phyloP scores from a whole-genome alignment of 2,329 filamentous ascomycete species.

The Fusarium anguioides region DNA sequence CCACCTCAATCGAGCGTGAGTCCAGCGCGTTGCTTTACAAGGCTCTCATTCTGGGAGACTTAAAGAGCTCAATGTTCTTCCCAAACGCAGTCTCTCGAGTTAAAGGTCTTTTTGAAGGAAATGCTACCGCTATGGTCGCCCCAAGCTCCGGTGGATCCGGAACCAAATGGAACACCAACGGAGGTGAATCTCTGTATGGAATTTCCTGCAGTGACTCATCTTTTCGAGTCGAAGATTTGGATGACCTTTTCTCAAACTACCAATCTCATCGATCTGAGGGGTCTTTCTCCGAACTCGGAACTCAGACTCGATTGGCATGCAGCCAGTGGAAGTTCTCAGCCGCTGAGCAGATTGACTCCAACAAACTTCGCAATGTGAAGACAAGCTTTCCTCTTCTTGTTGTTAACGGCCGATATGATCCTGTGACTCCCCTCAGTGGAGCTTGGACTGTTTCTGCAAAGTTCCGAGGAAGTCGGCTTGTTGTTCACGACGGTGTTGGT shows the following conservation, averaged over 20 bases:
- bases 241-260: slow-evolving; percentile 11
- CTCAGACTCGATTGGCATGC: accelerated
- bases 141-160: too few relatives aligned
- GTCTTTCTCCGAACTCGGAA: not conserved
- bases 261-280: slow-evolving; percentile 1
- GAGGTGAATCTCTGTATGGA: not conserved
- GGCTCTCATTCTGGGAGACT: not conserved
- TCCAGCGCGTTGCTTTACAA: not conserved
- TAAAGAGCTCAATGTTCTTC: not conserved
- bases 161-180: not conserved
- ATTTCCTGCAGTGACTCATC: not conserved
- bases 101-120: not conserved
- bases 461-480: slow-evolving; percentile 4
- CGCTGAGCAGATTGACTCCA: not conserved
- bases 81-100: not conserved
- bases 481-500: slow-evolving; percentile 10
- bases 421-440: not conserved
- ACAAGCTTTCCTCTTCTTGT: not conserved
- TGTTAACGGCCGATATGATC: slow-evolving; percentile 3
- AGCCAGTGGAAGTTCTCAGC: slow-evolving; percentile 2
- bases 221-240: not conserved
- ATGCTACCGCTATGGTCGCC: not conserved
- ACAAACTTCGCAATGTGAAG: slow-evolving; percentile 6
- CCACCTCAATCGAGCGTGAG: not conserved
- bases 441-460: not conserved